phyloP scores from a whole-genome alignment of 2,329 filamentous ascomycete genomes.

The Didymella segeticola region DNA sequence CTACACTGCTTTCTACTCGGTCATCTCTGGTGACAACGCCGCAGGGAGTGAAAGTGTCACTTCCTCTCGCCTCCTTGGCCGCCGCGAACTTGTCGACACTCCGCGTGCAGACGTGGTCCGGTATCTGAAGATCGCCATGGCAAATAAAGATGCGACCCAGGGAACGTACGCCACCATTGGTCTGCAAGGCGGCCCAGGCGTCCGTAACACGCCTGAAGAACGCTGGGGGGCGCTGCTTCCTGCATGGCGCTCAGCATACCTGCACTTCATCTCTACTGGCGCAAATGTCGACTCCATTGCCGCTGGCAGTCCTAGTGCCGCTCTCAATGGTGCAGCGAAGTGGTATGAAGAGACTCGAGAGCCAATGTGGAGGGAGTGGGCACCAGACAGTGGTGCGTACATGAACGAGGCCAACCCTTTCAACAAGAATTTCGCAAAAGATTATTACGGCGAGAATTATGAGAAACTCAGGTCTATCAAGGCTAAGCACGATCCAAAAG shows the following conservation, averaged over 20 bases:
- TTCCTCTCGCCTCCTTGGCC: slow-evolving; percentile 40
- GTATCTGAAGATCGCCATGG: slow-evolving; percentile 21
- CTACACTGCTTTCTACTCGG: slow-evolving; percentile 24
- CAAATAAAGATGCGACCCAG: slow-evolving; percentile 23
- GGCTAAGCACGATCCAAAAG: slow-evolving; percentile 20
- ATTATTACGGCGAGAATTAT: slow-evolving; percentile 22
- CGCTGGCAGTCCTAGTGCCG: slow-evolving; percentile 15
- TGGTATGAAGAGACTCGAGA: slow-evolving; percentile 29
- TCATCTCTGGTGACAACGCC: slow-evolving; percentile 24
- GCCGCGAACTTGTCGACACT: slow-evolving; percentile 25
- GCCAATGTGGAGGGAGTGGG: slow-evolving; percentile 26
- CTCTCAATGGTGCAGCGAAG: slow-evolving; percentile 12
- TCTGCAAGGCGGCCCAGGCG: slow-evolving; percentile 39
- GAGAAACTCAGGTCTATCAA: slow-evolving; percentile 17
- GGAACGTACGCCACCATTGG: slow-evolving; percentile 35
- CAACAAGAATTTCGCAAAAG: slow-evolving; percentile 18
- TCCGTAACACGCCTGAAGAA: slow-evolving; percentile 22
- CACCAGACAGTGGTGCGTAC: slow-evolving; percentile 21
- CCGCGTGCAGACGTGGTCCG: slow-evolving; percentile 2
- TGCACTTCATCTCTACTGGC: slow-evolving; percentile 39
- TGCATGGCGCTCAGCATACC: slow-evolving; percentile 46
- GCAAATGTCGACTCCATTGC: slow-evolving; percentile 11
- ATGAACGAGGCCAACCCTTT: slow-evolving; percentile 29
- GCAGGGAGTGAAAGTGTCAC: slow-evolving; percentile 35
- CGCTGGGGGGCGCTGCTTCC: slow-evolving; percentile 39